These are phyloP conservation scores for Hypoxylon trugodes DNA, from an alignment of 495 filamentous ascomycete genomes.

Conservation along the genomic window DNA sequence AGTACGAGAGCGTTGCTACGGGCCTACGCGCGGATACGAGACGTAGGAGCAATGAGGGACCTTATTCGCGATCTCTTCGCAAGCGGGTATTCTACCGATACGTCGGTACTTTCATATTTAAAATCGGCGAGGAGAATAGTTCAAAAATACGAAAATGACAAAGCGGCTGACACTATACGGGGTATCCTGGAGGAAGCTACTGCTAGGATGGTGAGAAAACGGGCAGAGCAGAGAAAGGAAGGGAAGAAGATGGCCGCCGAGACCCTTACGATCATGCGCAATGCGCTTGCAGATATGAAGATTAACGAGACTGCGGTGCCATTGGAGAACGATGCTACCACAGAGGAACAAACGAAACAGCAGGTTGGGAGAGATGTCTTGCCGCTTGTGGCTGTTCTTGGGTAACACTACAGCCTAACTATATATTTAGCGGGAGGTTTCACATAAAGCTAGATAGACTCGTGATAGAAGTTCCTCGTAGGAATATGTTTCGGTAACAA, in stretches of 20 bases:
- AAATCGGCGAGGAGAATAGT: constrained; percentile 43
- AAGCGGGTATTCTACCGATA: constrained; percentile 45
- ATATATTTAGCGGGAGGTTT: neutral
- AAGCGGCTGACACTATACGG: constrained; percentile 7
- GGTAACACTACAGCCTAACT: neutral
- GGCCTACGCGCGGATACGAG: constrained; percentile 48
- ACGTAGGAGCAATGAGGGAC: constrained; percentile 45
- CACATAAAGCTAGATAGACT: neutral
- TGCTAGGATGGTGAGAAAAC: neutral
- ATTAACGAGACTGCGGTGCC: neutral
- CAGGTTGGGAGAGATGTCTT: too few species aligned
- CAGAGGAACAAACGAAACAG: too few species aligned
- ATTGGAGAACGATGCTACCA: neutral
- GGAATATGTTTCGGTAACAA: neutral
- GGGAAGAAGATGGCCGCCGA: constrained; percentile 12
- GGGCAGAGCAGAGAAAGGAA: neutral
- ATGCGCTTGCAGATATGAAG: constrained; percentile 17
- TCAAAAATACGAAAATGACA: constrained; percentile 7
- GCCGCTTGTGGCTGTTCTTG: neutral
- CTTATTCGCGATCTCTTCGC: constrained; percentile 40
- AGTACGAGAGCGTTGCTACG: constrained; percentile 52
- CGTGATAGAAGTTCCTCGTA: neutral
- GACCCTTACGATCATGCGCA: constrained; percentile 28
- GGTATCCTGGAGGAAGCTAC: constrained; percentile 21
- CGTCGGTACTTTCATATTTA: constrained; percentile 39